Conservation (phyloP, 306 rosid genomes). For the Malus sylvestris region DNA sequence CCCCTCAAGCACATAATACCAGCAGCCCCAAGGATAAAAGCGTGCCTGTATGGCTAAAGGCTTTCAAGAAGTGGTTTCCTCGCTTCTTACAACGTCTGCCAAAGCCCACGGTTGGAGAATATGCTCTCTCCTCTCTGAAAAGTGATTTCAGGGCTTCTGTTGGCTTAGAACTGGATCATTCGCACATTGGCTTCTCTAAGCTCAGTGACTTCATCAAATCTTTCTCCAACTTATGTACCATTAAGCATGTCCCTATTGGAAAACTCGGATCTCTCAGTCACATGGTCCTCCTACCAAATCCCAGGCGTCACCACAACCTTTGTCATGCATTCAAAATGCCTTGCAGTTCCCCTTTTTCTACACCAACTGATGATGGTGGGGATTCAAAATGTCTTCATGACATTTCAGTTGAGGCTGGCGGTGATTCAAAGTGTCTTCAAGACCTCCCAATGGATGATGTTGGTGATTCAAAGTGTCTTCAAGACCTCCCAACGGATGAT, state of each 20-base stretch:
- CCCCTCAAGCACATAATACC: background rate
- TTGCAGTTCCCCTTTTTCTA: background rate
- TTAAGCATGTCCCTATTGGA: slow-evolving; percentile 14
- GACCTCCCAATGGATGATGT: background rate
- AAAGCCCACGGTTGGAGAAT: slow-evolving; percentile 22
- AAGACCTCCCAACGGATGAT: background rate
- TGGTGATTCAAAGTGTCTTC: background rate
- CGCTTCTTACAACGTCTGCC: slow-evolving; percentile 17
- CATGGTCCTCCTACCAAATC: slow-evolving; percentile 25
- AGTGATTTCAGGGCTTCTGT: slow-evolving; percentile 29
- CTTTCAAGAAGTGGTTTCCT: slow-evolving; percentile 39
- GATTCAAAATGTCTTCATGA: slow-evolving; percentile 1
- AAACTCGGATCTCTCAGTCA: slow-evolving; percentile 25
- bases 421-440: background rate
- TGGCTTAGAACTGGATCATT: slow-evolving; percentile 34
- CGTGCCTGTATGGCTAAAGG: slow-evolving; percentile 29
- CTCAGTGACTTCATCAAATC: slow-evolving; percentile 34
- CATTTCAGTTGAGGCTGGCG: background rate
- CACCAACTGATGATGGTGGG: background rate
- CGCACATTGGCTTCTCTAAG: slow-evolving; percentile 32
- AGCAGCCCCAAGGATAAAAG: background rate
- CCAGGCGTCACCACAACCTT: slow-evolving; percentile 2
- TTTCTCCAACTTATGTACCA: slow-evolving; percentile 22
- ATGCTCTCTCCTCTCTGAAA: slow-evolving; percentile 38
- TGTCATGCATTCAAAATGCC: background rate